phyloP scores from a whole-genome alignment of 176 grass and related monocot genomes.

The Phoenix roebelenii region DNA sequence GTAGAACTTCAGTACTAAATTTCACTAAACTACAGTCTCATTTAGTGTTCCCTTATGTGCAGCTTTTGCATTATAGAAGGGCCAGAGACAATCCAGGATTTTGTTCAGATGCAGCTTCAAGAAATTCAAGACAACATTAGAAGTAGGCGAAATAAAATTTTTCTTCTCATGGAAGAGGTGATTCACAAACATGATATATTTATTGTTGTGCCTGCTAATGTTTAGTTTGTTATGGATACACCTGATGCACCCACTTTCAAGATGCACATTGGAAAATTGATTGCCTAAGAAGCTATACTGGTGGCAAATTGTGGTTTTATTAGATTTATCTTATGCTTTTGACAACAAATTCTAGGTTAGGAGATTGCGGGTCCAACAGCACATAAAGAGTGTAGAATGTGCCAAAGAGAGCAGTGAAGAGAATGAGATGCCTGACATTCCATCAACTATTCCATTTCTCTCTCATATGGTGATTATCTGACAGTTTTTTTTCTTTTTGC shows the following conservation, averaged over 20 bases:
- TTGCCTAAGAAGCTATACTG: too few relatives aligned
- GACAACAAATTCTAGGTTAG: conserved; percentile 39
- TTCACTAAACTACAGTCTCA: neutral
- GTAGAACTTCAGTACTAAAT: too few relatives aligned
- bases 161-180: conserved; percentile 98
- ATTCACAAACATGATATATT: conserved; percentile 14
- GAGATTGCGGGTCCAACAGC: conserved; percentile 72
- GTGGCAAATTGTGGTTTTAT: too few relatives aligned
- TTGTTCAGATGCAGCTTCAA: conserved; percentile 64
- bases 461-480: conserved; percentile 56
- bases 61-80: conserved; percentile 99
- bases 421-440: conserved; percentile 85
- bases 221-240: too few relatives aligned
- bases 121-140: conserved; percentile 82
- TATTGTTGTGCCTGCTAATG: too few relatives aligned
- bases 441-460: conserved; percentile 88
- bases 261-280: too few relatives aligned
- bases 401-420: conserved; percentile 49
- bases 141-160: conserved; percentile 77
- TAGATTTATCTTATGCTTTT: neutral
- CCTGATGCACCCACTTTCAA: too few relatives aligned
- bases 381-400: conserved; percentile 56
- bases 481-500: neutral
- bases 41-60: conserved; percentile 12
- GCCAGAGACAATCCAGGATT: conserved; percentile 71